Evolutionary conservation across 306 rosid genomes (phyloP).

Genomic region (Quercus dentata): DNA sequence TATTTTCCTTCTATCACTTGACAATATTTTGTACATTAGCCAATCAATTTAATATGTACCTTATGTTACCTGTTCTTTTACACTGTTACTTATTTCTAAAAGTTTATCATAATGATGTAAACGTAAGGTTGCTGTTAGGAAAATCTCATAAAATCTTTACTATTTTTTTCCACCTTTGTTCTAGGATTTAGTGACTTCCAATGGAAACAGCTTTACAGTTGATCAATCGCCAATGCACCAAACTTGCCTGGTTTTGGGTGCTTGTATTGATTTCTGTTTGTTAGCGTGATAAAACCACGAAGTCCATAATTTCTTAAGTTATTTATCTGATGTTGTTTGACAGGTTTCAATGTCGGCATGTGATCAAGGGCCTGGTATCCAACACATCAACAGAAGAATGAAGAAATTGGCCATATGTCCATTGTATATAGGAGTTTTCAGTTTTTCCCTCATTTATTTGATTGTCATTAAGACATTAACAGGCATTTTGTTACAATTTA

Average conservation of each 20-base stretch:
- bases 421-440: neutral
- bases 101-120: neutral
- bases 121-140: neutral
- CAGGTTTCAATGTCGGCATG: slow-evolving; percentile 98
- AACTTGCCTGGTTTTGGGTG: neutral
- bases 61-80: neutral
- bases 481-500: neutral
- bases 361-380: slow-evolving; percentile 72
- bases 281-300: too few relatives aligned
- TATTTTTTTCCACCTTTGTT: neutral
- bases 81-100: neutral
- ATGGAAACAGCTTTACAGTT: slow-evolving; percentile 11
- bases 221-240: neutral
- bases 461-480: neutral
- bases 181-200: slow-evolving; percentile 7
- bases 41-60: neutral
- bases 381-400: slow-evolving; percentile 59
- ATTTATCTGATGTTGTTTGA: slow-evolving; percentile 4
- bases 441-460: neutral
- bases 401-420: neutral
- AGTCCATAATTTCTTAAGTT: slow-evolving; percentile 1
- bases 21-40: neutral
- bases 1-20: neutral
- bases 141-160: neutral
- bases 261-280: neutral